A percentile compares a stretch with the other conserved stretches of the same genome.
Evolutionary conservation across 306 rosid species (phyloP).

Genomic region (Luffa acutangula): DNA sequence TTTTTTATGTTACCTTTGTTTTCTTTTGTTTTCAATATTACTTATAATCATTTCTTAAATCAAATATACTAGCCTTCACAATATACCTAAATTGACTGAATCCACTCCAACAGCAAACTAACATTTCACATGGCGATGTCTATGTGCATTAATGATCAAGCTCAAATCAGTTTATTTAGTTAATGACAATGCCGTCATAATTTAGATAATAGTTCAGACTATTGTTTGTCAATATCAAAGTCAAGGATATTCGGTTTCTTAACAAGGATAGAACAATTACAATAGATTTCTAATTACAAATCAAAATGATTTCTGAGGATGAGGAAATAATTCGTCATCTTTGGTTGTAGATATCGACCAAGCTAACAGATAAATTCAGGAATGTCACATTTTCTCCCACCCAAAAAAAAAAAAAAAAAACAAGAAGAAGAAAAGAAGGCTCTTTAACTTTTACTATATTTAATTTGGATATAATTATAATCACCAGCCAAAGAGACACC

Average conservation of each 20-base stretch:
- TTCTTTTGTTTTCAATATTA: background rate
- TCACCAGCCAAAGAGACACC: background rate
- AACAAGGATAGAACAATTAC: background rate
- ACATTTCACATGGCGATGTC: background rate
- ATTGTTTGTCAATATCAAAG: background rate
- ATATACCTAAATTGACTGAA: background rate
- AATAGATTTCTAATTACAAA: background rate
- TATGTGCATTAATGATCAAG: background rate
- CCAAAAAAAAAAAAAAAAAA: background rate
- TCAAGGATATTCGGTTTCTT: conserved; percentile 2
- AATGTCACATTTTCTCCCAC: background rate
- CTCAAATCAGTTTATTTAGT: background rate
- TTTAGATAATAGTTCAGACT: background rate
- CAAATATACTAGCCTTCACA: background rate
- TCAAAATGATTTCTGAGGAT: background rate
- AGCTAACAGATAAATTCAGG: background rate
- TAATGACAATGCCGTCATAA: background rate
- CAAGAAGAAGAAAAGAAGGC: no score
- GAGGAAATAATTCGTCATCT: background rate
- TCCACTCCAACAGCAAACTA: background rate
- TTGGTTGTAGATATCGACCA: background rate
- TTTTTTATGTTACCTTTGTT: background rate
- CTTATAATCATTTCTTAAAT: background rate
- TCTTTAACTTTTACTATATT: background rate
- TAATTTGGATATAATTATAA: background rate